A percentile compares a stretch with the other conserved stretches of the same genome.
Conservation (phyloP, 805 yeast species). For the Wickerhamiella cacticola region DNA sequence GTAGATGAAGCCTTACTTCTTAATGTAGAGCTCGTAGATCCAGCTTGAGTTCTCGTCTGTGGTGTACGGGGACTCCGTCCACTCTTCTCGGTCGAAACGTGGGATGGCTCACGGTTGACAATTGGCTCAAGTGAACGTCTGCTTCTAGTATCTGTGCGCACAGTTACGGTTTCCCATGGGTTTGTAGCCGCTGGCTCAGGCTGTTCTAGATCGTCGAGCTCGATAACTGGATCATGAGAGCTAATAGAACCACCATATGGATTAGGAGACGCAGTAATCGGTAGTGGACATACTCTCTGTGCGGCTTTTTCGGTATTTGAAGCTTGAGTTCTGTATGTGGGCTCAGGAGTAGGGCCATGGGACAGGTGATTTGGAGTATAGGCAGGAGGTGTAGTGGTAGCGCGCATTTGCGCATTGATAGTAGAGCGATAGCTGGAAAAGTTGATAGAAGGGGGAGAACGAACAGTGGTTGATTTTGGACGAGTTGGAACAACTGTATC, state of each 20-base stretch:
- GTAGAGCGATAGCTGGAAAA: constrained; percentile 7
- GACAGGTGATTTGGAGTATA: not conserved
- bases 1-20: not conserved
- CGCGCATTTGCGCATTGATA: not conserved
- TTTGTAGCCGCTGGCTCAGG: not conserved
- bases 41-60: not conserved
- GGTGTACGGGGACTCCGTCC: not conserved
- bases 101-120: not conserved
- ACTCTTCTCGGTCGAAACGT: not conserved
- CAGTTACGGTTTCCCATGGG: constrained; percentile 1
- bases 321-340: not conserved
- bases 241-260: not conserved
- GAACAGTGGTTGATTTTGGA: not conserved
- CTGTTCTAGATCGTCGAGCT: not conserved
- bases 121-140: not conserved
- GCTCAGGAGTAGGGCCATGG: constrained; percentile 4
- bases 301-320: not conserved
- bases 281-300: not conserved
- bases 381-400: not conserved
- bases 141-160: not conserved
- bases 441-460: not conserved
- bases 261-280: not conserved
- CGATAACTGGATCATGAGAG: not conserved
- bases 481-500: constrained; percentile 6
- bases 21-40: too few species aligned